Conservation (phyloP, 2,329 filamentous ascomycete species). For the Colletotrichum siamense region DNA sequence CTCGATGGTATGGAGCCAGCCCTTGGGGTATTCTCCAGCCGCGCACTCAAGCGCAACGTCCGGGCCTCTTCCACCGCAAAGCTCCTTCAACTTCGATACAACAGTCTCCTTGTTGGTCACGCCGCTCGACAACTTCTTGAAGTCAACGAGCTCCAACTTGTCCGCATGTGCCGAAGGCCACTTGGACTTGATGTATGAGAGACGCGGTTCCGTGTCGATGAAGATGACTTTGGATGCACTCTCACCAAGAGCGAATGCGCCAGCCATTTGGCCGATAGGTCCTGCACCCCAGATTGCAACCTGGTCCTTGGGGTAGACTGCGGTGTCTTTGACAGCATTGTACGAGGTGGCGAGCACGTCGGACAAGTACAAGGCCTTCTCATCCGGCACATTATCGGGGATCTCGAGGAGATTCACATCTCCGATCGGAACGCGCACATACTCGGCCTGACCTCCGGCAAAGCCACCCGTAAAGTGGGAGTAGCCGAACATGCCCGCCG, state of each 20-base stretch:
- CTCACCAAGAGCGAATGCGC: constrained; percentile 75
- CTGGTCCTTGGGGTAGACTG: constrained; percentile 75
- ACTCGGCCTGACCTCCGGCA: constrained; percentile 87
- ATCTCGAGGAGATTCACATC: constrained; percentile 83
- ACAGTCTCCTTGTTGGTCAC: constrained; percentile 67
- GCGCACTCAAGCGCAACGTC: constrained; percentile 76
- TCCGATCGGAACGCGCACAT: constrained; percentile 79
- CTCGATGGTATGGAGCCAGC: constrained; percentile 65
- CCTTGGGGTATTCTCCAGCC: constrained; percentile 66
- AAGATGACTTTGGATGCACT: constrained; percentile 79
- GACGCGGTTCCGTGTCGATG: constrained; percentile 75
- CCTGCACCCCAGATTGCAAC: constrained; percentile 89
- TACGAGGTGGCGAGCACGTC: constrained; percentile 83
- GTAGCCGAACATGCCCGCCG: constrained; percentile 77
- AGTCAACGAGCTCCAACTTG: constrained; percentile 75
- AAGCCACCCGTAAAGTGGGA: constrained; percentile 86
- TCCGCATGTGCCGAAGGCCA: constrained; percentile 53
- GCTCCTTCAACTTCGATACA: constrained; percentile 74
- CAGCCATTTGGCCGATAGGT: constrained; percentile 85
- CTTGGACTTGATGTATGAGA: constrained; percentile 70
- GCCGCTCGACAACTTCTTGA: constrained; percentile 61
- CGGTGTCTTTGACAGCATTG: constrained; percentile 83
- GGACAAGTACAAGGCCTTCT: constrained; percentile 80
- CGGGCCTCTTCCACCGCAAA: constrained; percentile 74
- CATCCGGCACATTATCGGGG: constrained; percentile 80